These are phyloP conservation scores for Suillus subaureus DNA, from an alignment of 768 basidiomycete genomes.

Conservation along the genomic window DNA sequence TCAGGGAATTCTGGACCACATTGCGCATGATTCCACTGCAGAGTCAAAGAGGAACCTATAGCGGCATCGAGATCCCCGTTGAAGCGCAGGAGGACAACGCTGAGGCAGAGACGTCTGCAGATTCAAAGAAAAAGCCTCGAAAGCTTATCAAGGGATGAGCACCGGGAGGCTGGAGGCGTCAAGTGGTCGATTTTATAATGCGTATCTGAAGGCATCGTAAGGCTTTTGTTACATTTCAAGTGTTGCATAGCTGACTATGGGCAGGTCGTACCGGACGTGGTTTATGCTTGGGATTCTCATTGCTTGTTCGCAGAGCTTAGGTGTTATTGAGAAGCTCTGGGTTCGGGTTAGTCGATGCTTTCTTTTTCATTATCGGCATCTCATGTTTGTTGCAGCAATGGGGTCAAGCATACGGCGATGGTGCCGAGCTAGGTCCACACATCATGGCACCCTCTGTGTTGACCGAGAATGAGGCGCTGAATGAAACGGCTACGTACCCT, in stretches of 20 bases:
- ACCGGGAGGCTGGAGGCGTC: constrained; percentile 78
- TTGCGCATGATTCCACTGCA: constrained; percentile 55
- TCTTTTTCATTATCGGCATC: constrained; percentile 1
- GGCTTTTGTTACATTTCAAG: constrained; percentile 2
- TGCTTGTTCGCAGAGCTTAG: constrained; percentile 24
- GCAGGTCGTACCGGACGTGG: constrained; percentile 36
- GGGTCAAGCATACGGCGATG: constrained; percentile 26
- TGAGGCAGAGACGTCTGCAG: not conserved
- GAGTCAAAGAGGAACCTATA: constrained; percentile 43
- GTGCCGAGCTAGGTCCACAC: constrained; percentile 4
- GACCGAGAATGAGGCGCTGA: constrained; percentile 31
- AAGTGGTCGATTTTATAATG: constrained; percentile 73
- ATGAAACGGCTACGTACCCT: constrained; percentile 25
- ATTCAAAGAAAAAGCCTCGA: constrained; percentile 56
- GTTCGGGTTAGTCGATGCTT: constrained; percentile 21
- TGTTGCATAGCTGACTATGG: not conserved
- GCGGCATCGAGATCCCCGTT: constrained; percentile 14
- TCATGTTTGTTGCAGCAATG: constrained; percentile 24
- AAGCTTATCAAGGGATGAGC: constrained; percentile 83
- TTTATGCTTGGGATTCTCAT: constrained; percentile 23
- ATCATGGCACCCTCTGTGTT: constrained; percentile 23
- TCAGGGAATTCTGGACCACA: constrained; percentile 61
- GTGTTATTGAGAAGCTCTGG: constrained; percentile 34
- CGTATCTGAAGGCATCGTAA: constrained; percentile 73
- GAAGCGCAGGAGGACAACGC: constrained; percentile 10